A percentile compares a stretch with the other conserved stretches of the same genome.
Evolutionary conservation across 805 yeast genomes (phyloP).

Genomic region (Candida stauntonica): DNA sequence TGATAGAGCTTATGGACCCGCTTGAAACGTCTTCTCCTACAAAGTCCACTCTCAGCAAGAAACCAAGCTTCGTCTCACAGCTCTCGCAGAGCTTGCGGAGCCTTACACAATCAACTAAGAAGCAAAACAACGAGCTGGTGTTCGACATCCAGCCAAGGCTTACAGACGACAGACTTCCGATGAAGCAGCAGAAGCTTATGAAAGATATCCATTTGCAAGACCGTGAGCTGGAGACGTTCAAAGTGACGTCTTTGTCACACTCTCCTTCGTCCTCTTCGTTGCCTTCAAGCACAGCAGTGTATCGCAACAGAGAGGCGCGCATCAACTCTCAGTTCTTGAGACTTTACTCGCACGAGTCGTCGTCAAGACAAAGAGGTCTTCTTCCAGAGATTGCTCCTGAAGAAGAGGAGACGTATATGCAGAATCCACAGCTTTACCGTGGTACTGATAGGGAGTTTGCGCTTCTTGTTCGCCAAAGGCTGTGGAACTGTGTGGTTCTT

Average conservation of each 20-base stretch:
- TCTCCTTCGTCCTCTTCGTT: constrained; percentile 2
- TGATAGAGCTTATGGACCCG: constrained; percentile 4
- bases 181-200: not conserved
- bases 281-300: constrained; percentile 10
- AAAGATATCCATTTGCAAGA: constrained; percentile 9
- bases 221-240: constrained; percentile 26
- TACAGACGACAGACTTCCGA: constrained; percentile 26
- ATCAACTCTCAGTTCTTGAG: constrained; percentile 46
- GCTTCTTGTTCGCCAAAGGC: constrained; percentile 40
- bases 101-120: constrained; percentile 16
- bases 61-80: constrained; percentile 23
- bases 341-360: constrained; percentile 45
- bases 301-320: constrained; percentile 41
- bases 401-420: constrained; percentile 26
- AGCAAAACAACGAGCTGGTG: constrained; percentile 19
- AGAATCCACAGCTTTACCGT: constrained; percentile 7
- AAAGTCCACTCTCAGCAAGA: constrained; percentile 4
- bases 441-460: constrained; percentile 35
- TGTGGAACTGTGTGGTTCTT: constrained; percentile 50
- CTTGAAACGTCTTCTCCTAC: not conserved
- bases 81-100: constrained; percentile 19
- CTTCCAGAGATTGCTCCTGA: constrained; percentile 32
- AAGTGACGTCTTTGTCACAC: constrained; percentile 19
- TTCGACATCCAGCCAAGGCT: constrained; percentile 26
- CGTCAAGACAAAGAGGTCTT: constrained; percentile 33